phyloP scores from a whole-genome alignment of 805 yeast species.

The Lipomyces sp. region DNA sequence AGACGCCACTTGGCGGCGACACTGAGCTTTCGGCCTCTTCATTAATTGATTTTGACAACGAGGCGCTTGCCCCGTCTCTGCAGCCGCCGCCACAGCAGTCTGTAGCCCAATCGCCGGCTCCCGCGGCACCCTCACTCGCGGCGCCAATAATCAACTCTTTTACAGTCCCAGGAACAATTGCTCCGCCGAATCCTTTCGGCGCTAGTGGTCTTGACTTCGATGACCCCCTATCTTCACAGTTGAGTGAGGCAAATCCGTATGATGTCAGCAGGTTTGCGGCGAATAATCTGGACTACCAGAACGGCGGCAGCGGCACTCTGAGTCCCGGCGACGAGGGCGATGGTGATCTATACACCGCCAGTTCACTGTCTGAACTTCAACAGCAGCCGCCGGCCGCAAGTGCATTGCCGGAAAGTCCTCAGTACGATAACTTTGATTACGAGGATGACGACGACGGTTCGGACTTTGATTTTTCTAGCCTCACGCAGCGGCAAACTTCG shows the following conservation, averaged over 20 bases:
- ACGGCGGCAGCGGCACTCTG: background rate
- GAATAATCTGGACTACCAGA: too few species aligned
- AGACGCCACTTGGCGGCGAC: too few species aligned
- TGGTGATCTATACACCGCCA: background rate
- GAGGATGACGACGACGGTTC: slow-evolving; percentile 5
- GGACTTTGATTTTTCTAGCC: slow-evolving; percentile 14
- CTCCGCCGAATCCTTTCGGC: too few species aligned
- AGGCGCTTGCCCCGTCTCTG: background rate
- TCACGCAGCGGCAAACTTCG: slow-evolving; percentile 14
- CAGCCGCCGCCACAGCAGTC: background rate
- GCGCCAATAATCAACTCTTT: background rate
- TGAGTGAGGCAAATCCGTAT: too few species aligned
- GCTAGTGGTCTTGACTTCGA: too few species aligned
- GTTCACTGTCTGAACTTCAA: background rate
- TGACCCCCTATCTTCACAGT: too few species aligned
- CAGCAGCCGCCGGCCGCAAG: background rate
- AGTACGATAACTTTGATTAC: background rate
- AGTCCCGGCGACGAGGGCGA: background rate
- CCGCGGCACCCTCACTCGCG: slow-evolving; percentile 2
- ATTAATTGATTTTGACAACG: slow-evolving; percentile 24
- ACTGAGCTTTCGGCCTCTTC: too few species aligned
- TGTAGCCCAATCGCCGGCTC: background rate
- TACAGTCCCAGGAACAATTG: slow-evolving; percentile 1
- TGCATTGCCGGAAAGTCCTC: background rate
- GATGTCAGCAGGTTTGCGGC: too few species aligned